These are phyloP conservation scores for Penicillium occitanis DNA, from an alignment of 2,329 filamentous ascomycete genomes.

Conservation along the genomic window DNA sequence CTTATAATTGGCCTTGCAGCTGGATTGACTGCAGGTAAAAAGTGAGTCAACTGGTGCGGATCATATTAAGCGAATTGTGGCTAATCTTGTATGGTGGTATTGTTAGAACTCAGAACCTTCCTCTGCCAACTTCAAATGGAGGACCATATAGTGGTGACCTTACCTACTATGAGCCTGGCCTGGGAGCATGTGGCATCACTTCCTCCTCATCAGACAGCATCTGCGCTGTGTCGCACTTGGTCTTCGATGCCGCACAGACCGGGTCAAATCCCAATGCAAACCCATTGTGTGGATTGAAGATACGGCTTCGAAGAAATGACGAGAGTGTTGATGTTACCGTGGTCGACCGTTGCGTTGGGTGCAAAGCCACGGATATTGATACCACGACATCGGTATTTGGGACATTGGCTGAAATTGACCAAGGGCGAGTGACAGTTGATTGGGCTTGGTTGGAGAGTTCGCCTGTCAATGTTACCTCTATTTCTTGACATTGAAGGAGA, in stretches of 20 bases:
- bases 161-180: slow-evolving; percentile 66
- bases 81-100: neutral
- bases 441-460: slow-evolving; percentile 53
- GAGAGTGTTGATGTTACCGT: slow-evolving; percentile 61
- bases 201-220: slow-evolving; percentile 59
- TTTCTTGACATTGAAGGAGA: neutral
- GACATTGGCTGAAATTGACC: slow-evolving; percentile 46
- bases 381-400: slow-evolving; percentile 51
- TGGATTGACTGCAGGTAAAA: slow-evolving; percentile 29
- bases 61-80: neutral
- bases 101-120: slow-evolving; percentile 42
- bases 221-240: slow-evolving; percentile 64
- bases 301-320: slow-evolving; percentile 60
- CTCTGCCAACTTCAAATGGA: slow-evolving; percentile 51
- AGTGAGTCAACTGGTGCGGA: slow-evolving; percentile 14
- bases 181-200: slow-evolving; percentile 68
- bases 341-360: slow-evolving; percentile 65
- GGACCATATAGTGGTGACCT: slow-evolving; percentile 62
- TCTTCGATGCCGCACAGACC: slow-evolving; percentile 62
- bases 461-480: slow-evolving; percentile 27
- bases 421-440: slow-evolving; percentile 50
- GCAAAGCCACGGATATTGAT: slow-evolving; percentile 51
- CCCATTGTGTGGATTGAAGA: slow-evolving; percentile 64
- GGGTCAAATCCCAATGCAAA: slow-evolving; percentile 62
- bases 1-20: slow-evolving; percentile 37